Percentiles rank a stretch among this genome's conserved stretches.
phyloP scores from a whole-genome alignment of 345 rosid species.

The Brassica rapa region DNA sequence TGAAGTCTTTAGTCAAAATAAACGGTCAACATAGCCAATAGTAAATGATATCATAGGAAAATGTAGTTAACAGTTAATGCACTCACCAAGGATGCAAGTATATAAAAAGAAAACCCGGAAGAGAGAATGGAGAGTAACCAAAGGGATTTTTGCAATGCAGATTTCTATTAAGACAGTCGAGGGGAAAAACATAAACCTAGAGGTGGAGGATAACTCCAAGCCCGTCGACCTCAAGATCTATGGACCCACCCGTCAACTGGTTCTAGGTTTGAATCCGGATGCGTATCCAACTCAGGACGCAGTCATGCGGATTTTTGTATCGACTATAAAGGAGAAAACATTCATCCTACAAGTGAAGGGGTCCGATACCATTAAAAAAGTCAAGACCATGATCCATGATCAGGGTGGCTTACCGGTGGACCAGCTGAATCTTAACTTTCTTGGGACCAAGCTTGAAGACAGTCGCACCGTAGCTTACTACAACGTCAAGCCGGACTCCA shows the following conservation, averaged over 20 bases:
- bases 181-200: constrained; percentile 20
- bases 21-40: background rate
- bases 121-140: background rate
- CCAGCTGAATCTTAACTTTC: background rate
- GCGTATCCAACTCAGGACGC: background rate
- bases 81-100: background rate
- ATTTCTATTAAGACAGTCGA: background rate
- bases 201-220: constrained; percentile 8
- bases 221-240: constrained; percentile 12
- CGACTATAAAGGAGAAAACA: constrained; percentile 5
- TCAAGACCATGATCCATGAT: constrained; percentile 27
- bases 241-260: constrained; percentile 2
- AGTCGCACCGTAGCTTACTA: constrained; percentile 18
- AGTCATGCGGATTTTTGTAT: constrained; percentile 18
- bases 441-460: background rate
- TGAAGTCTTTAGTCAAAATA: background rate
- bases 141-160: background rate
- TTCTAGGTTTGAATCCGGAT: background rate
- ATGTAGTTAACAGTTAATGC: background rate
- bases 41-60: background rate
- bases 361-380: background rate
- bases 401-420: constrained; percentile 6
- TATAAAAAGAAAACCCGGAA: background rate
- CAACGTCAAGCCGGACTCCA: constrained; percentile 7
- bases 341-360: constrained; percentile 14